These are phyloP conservation scores for Fonsecaea pedrosoi DNA, from an alignment of 2,329 filamentous ascomycete species.

Conservation along the genomic window DNA sequence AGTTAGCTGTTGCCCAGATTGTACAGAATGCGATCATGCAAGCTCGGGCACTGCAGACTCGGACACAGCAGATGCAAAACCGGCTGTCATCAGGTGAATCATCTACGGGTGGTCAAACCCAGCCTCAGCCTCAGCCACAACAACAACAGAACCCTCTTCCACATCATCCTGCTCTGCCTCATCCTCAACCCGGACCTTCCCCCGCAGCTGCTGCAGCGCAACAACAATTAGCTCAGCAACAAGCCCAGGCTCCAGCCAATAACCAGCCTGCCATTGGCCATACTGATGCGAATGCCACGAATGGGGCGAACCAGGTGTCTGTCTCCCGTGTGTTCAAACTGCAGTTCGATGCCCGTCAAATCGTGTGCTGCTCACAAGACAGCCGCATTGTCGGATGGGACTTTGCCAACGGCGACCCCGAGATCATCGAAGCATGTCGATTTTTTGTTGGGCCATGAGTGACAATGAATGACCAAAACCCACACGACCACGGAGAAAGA, in stretches of 20 bases:
- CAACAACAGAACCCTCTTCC: constrained; percentile 1
- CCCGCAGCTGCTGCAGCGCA: constrained; percentile 6
- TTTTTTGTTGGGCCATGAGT: constrained; percentile 74
- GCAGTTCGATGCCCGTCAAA: constrained; percentile 90
- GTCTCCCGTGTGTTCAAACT: constrained; percentile 86
- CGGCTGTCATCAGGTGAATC: constrained; percentile 18
- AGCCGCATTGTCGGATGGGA: constrained; percentile 96
- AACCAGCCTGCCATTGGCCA: constrained; percentile 39
- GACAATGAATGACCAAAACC: neutral
- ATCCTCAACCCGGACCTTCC: constrained; percentile 9
- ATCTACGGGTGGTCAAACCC: neutral
- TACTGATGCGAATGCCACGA: constrained; percentile 40
- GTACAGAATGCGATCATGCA: constrained; percentile 27
- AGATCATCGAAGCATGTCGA: constrained; percentile 76
- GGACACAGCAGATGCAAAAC: constrained; percentile 7
- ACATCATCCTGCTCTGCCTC: constrained; percentile 2
- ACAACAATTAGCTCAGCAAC: constrained; percentile 16
- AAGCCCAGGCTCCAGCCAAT: constrained; percentile 19
- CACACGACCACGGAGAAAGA: neutral
- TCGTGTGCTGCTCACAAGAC: constrained; percentile 93
- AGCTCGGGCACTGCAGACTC: constrained; percentile 8
- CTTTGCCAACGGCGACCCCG: constrained; percentile 84
- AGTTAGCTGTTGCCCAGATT: constrained; percentile 23
- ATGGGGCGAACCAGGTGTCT: constrained; percentile 24
- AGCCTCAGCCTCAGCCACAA: constrained; percentile 33